Evolutionary conservation across 768 basidiomycete genomes (phyloP).

Genomic region (Saitozyma podzolica): DNA sequence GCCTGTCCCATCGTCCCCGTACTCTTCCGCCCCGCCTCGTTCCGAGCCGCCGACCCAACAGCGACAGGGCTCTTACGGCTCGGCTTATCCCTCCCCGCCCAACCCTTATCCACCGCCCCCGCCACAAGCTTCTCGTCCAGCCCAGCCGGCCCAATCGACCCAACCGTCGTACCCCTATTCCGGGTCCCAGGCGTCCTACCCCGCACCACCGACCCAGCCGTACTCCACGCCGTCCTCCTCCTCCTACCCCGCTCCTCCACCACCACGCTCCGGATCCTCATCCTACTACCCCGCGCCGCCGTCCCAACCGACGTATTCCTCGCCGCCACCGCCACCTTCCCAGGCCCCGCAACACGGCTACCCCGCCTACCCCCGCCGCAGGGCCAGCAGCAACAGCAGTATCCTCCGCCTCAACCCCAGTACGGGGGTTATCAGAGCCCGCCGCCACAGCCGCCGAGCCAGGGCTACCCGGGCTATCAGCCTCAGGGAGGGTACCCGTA

Average conservation of each 20-base stretch:
- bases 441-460: conserved; percentile 3
- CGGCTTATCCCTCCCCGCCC: conserved; percentile 22
- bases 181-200: conserved; percentile 78
- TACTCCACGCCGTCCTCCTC: conserved; percentile 10
- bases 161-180: conserved; percentile 76
- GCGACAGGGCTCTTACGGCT: conserved; percentile 14
- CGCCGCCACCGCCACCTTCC: conserved; percentile 14
- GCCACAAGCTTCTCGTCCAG: conserved; percentile 55
- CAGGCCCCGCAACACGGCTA: conserved; percentile 23
- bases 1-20: not conserved
- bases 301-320: conserved; percentile 15
- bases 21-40: conserved; percentile 12
- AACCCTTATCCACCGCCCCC: conserved; percentile 59
- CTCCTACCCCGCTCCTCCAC: conserved; percentile 13
- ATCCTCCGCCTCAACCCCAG: not conserved
- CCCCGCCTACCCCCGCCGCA: conserved; percentile 18
- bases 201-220: conserved; percentile 81
- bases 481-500: conserved; percentile 24
- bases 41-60: conserved; percentile 5
- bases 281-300: conserved; percentile 17
- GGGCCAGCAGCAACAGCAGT: conserved; percentile 9
- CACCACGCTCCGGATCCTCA: conserved; percentile 7
- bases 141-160: conserved; percentile 57
- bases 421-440: conserved; percentile 3
- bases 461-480: not conserved